phyloP scores from a whole-genome alignment of 1,139 yeast species.

The Magnusiomyces clavatus region DNA sequence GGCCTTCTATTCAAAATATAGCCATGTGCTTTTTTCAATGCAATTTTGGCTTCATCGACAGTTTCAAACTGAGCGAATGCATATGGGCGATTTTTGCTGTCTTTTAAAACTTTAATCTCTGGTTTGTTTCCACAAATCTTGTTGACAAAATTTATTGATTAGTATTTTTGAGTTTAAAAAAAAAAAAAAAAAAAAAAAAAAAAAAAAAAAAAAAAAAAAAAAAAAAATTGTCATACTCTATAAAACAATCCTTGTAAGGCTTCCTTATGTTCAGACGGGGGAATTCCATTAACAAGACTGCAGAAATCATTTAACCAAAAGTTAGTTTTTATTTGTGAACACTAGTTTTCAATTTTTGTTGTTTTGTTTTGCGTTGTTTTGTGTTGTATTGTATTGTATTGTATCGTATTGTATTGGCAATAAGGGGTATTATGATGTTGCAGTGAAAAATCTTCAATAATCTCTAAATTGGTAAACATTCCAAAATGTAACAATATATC shows the following conservation, averaged over 20 bases:
- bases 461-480: not conserved
- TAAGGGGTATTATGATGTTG: conserved; percentile 36
- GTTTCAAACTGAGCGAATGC: conserved; percentile 84
- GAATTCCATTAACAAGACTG: conserved; percentile 15
- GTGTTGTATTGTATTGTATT: conserved; percentile 46
- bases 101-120: conserved; percentile 79
- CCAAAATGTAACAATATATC: not conserved
- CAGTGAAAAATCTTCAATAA: conserved; percentile 30
- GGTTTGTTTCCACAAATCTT: conserved; percentile 59
- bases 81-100: conserved; percentile 76
- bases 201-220: not conserved
- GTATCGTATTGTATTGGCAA: conserved; percentile 56
- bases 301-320: not conserved
- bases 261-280: conserved; percentile 12
- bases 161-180: conserved; percentile 31
- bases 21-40: conserved; percentile 63
- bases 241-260: conserved; percentile 52
- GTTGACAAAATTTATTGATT: conserved; percentile 1
- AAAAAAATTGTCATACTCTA: conserved; percentile 28
- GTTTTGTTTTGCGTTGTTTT: conserved; percentile 68
- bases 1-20: conserved; percentile 63
- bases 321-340: not conserved
- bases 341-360: not conserved
- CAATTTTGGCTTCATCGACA: conserved; percentile 62
- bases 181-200: not conserved